phyloP scores from a whole-genome alignment of 345 rosid genomes.

The Geranium brycei region DNA sequence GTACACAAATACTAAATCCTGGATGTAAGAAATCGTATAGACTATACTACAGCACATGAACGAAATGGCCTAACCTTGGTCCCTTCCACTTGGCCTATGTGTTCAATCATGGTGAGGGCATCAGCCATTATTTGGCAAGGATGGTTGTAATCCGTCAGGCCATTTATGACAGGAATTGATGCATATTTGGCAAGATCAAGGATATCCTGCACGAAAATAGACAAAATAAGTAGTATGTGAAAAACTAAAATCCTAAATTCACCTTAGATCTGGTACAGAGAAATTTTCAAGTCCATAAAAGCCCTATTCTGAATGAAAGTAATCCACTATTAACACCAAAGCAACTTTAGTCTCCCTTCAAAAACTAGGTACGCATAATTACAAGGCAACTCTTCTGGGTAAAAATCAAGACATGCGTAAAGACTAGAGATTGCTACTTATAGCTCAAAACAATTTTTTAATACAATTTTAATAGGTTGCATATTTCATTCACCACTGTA shows the following conservation, averaged over 20 bases:
- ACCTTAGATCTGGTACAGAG: background rate
- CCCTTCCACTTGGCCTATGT: conserved; percentile 70
- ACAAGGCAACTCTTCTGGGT: too few relatives aligned
- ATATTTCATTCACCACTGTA: background rate
- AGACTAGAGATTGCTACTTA: too few relatives aligned
- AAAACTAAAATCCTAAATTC: background rate
- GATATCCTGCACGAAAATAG: conserved; percentile 48
- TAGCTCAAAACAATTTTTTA: background rate
- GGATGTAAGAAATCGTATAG: background rate
- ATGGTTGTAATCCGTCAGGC: conserved; percentile 87
- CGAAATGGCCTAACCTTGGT: conserved; percentile 50
- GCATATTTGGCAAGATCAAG: conserved; percentile 82
- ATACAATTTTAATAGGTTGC: background rate
- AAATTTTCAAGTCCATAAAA: background rate
- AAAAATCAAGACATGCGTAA: background rate
- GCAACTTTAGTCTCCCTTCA: background rate
- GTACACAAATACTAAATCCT: conserved; percentile 2
- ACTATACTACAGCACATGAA: background rate
- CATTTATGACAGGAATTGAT: conserved; percentile 74
- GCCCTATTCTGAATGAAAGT: too few relatives aligned
- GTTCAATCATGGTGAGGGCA: conserved; percentile 92
- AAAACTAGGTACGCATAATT: background rate
- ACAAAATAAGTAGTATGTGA: conserved; percentile 3
- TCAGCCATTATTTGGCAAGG: conserved; percentile 98
- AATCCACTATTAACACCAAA: background rate